Evolutionary conservation across 2,329 filamentous ascomycete species (phyloP).

Genomic region (Sporothrix mexicana): DNA sequence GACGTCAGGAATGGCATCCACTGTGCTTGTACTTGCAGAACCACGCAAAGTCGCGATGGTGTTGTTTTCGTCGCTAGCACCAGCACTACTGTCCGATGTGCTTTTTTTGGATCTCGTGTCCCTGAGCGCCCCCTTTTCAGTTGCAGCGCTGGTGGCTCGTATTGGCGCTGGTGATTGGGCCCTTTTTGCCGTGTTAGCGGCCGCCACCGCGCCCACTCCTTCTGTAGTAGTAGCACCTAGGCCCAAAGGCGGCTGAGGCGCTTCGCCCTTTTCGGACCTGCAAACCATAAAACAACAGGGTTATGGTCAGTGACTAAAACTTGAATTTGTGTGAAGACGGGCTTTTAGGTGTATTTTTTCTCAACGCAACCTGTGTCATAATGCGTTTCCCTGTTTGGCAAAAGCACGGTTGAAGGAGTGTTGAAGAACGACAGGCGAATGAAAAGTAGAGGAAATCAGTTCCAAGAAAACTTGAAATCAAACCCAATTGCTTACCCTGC

Average conservation of each 20-base stretch:
- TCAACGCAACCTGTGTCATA: slow-evolving; percentile 8
- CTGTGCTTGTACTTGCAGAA: slow-evolving; percentile 3
- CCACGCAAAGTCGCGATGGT: slow-evolving; percentile 2
- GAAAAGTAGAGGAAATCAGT: background rate
- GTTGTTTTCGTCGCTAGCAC: slow-evolving; percentile 10
- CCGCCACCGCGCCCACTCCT: slow-evolving; percentile 11
- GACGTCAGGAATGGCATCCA: background rate
- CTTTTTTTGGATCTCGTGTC: slow-evolving; percentile 32
- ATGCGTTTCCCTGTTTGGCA: slow-evolving; percentile 14
- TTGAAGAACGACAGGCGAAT: background rate
- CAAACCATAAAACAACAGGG: slow-evolving; percentile 20
- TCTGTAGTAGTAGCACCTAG: background rate
- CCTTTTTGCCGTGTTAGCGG: slow-evolving; percentile 24
- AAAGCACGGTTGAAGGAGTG: background rate
- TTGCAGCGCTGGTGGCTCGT: slow-evolving; percentile 34
- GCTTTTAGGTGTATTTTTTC: background rate
- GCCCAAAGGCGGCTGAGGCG: slow-evolving; percentile 22
- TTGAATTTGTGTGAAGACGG: background rate
- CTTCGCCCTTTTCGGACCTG: slow-evolving; percentile 32
- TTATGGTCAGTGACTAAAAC: slow-evolving; percentile 14
- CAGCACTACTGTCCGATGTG: background rate
- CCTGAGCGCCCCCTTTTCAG: slow-evolving; percentile 30
- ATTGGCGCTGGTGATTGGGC: slow-evolving; percentile 34
- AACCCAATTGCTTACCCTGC: slow-evolving; percentile 28
- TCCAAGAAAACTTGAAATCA: background rate